Conservation (phyloP, 768 basidiomycete genomes). For the Lepiota venenata region DNA sequence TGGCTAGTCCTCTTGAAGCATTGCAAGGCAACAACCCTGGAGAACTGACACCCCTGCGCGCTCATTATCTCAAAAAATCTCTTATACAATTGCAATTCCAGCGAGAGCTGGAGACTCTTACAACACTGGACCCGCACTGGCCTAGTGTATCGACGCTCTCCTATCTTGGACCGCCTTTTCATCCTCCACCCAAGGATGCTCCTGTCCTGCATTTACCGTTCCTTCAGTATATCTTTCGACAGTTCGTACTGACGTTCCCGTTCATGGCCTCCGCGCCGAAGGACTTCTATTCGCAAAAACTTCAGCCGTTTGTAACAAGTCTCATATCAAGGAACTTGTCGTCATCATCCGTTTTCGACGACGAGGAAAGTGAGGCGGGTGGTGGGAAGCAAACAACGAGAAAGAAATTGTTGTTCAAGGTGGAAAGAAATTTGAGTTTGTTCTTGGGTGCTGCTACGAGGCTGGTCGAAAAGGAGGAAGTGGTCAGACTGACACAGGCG, state of each 20-base stretch:
- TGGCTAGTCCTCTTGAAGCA: conserved; percentile 6
- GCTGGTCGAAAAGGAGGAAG: conserved; percentile 80
- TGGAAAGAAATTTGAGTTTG: conserved; percentile 82
- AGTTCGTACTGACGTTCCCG: conserved; percentile 93
- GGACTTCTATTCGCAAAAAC: conserved; percentile 90
- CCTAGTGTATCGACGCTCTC: conserved; percentile 63
- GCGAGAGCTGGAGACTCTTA: conserved; percentile 73
- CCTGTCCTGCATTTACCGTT: conserved; percentile 77
- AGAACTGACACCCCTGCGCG: conserved; percentile 80
- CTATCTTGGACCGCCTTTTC: conserved; percentile 86
- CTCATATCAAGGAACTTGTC: conserved; percentile 79
- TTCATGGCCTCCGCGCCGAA: conserved; percentile 88
- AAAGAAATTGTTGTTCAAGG: conserved; percentile 66
- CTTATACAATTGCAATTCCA: conserved; percentile 84
- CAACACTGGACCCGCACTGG: conserved; percentile 27
- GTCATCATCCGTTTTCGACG: conserved; percentile 44
- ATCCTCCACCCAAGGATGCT: conserved; percentile 58
- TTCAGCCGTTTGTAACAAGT: conserved; percentile 90
- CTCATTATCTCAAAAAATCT: conserved; percentile 98
- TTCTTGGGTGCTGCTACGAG: conserved; percentile 83
- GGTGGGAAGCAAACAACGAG: conserved; percentile 53
- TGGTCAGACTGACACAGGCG: conserved; percentile 82
- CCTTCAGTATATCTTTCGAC: conserved; percentile 84
- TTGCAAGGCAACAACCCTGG: conserved; percentile 3
- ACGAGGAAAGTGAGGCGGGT: conserved; percentile 38